Base-by-base conservation (phyloP, 371 early-diverging fungal species). In the Batrachochytrium dendrobatidis region DNA sequence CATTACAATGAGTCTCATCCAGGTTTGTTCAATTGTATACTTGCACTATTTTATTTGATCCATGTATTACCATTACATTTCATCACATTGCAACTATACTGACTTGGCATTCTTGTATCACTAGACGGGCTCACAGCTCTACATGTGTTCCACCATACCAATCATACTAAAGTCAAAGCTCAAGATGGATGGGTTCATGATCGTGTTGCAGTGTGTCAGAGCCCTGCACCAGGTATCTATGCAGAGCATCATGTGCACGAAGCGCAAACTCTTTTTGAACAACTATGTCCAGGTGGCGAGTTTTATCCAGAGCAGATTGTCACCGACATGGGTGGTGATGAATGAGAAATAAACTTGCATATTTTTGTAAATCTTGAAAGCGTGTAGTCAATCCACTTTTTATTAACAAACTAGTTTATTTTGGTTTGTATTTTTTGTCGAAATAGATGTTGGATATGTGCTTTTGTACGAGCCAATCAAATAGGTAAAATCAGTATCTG, bases 231-330 rank as follows among this genome's bases (percentile, higher is more conserved):
- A 7, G 31, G n/a, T 1, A 22, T 84, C 3, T 76, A 79, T 60
- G 80, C 81, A 55, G 75, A 78, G 49, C 65, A 64, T 17, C 72
- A 80, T 35, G 61, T 69, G 0, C 56, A 53, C 7, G 84, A 83
- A 61, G 86, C 84, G 7, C 59, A 60, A 6, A 60, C 52, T 1
- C 55, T 75, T 15, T 85, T 85, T 70, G 70, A 66, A 57, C 55
- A 61, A 26, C 55, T 83, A 66, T 67, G 71, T 60, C 66, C 69
- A 55, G 76, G 72, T n/a, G 69, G 62, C 1, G 77, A 75, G 44
- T 81, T 84, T 55, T 73, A 81, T 74, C 85, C 83, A 7, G 6
- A 28, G 39, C 24, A 45, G 46, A 26, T 26, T 3, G 6, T 3
- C 6, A 20, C 46, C 3, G n/a, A n/a, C n/a, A n/a, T n/a, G n/a